Evolutionary conservation across 1,139 yeast genomes (phyloP).

Genomic region (Spathaspora sp.): DNA sequence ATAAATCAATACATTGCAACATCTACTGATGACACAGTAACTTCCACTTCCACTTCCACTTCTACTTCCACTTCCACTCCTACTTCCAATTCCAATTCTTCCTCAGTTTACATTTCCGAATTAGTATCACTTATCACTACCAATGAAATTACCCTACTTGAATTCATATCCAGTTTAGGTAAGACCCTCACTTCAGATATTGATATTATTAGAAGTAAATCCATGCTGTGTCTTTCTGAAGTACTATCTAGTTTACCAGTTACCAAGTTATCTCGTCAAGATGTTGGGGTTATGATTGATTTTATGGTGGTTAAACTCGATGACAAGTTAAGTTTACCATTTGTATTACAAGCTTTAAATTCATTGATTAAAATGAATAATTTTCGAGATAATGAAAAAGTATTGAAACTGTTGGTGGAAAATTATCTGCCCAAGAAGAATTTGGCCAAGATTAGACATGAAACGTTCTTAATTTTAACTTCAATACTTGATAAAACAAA

Average conservation of each 20-base stretch:
- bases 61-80: constrained; percentile 20
- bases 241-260: constrained; percentile 41
- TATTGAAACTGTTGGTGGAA: constrained; percentile 43
- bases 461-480: constrained; percentile 53
- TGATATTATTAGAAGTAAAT: constrained; percentile 47
- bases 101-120: constrained; percentile 20
- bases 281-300: constrained; percentile 62
- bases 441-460: constrained; percentile 65
- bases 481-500: constrained; percentile 7
- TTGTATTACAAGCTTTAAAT: constrained; percentile 56
- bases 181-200: constrained; percentile 67
- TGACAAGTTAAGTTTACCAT: constrained; percentile 56
- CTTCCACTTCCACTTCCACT: constrained; percentile 19
- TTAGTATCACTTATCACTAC: constrained; percentile 23
- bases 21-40: constrained; percentile 27
- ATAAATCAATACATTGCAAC: constrained; percentile 39
- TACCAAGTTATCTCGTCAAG: constrained; percentile 53
- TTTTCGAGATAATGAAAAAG: constrained; percentile 31
- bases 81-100: constrained; percentile 20
- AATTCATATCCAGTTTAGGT: constrained; percentile 39
- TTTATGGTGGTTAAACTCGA: constrained; percentile 67
- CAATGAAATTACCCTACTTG: constrained; percentile 28
- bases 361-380: constrained; percentile 50
- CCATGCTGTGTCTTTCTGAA: constrained; percentile 59
- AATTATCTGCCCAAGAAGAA: constrained; percentile 59